These are phyloP conservation scores for Colletotrichum liriopes DNA, from an alignment of 2,329 filamentous ascomycete species.

Conservation along the genomic window DNA sequence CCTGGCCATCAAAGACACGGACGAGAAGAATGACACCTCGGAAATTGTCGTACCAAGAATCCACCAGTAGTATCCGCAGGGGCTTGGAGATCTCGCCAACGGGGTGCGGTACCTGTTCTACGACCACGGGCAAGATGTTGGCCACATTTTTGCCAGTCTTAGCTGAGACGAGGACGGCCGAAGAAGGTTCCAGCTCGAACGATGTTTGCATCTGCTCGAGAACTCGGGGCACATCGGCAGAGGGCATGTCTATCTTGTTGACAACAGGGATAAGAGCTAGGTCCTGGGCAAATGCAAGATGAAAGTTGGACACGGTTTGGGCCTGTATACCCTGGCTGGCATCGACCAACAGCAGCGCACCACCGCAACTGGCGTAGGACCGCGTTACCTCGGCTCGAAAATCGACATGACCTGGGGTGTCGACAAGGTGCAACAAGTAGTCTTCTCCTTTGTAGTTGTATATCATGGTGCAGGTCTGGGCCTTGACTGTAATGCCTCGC, in stretches of 20 bases:
- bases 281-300: slow-evolving; percentile 94
- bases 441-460: slow-evolving; percentile 89
- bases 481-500: slow-evolving; percentile 97
- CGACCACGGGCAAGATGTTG: slow-evolving; percentile 85
- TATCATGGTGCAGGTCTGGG: slow-evolving; percentile 98
- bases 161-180: slow-evolving; percentile 83
- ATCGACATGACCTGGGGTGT: slow-evolving; percentile 97
- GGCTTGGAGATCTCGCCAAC: slow-evolving; percentile 81
- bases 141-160: slow-evolving; percentile 94
- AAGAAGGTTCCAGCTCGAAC: slow-evolving; percentile 88
- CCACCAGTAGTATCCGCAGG: slow-evolving; percentile 88
- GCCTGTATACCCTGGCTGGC: slow-evolving; percentile 97
- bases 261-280: slow-evolving; percentile 90
- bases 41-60: slow-evolving; percentile 99
- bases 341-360: slow-evolving; percentile 92
- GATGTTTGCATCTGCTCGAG: slow-evolving; percentile 87
- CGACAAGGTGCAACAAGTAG: slow-evolving; percentile 94
- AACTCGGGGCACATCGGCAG: slow-evolving; percentile 88
- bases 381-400: slow-evolving; percentile 96
- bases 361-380: slow-evolving; percentile 96
- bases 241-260: slow-evolving; percentile 96
- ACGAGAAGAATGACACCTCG: slow-evolving; percentile 94
- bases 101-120: slow-evolving; percentile 88
- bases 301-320: slow-evolving; percentile 98
- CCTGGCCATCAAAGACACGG: slow-evolving; percentile 88